Conservation (phyloP, 345 rosid genomes). For the Clarkia xantiana region DNA sequence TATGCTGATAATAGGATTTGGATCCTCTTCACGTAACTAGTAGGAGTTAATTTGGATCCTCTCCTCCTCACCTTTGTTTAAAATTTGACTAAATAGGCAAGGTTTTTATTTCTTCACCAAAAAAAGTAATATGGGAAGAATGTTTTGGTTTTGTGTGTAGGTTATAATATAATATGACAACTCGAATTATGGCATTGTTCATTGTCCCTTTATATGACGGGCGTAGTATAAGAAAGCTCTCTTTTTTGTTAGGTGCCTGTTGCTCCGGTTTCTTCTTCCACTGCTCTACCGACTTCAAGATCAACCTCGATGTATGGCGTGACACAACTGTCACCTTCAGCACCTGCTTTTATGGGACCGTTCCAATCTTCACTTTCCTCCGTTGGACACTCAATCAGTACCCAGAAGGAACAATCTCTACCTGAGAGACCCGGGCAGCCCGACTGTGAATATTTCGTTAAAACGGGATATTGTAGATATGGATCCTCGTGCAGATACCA, state of each 20-base stretch:
- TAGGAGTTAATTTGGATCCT: too few species aligned
- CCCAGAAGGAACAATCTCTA: slow-evolving; percentile 45
- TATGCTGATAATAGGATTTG: too few species aligned
- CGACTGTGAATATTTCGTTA: slow-evolving; percentile 75
- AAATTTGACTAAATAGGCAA: too few species aligned
- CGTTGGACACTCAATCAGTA: slow-evolving; percentile 38
- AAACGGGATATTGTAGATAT: slow-evolving; percentile 78
- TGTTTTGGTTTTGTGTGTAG: too few species aligned
- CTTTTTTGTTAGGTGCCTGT: slow-evolving; percentile 29
- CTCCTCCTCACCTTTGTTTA: too few species aligned
- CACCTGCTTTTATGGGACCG: slow-evolving; percentile 43
- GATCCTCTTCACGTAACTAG: too few species aligned
- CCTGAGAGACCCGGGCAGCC: slow-evolving; percentile 86
- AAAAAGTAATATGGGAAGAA: too few species aligned
- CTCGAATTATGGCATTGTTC: too few species aligned
- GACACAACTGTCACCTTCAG: slow-evolving; percentile 46
- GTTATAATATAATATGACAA: too few species aligned
- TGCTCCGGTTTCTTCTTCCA: slow-evolving; percentile 41
- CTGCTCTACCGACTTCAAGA: slow-evolving; percentile 40
- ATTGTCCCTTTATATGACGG: too few species aligned
- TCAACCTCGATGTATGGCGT: slow-evolving; percentile 47
- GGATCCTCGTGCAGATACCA: slow-evolving; percentile 83
- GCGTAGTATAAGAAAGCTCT: too few species aligned
- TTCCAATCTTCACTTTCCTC: slow-evolving; percentile 38
- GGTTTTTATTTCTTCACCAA: too few species aligned